Evolutionary conservation across 2,329 filamentous ascomycete genomes (phyloP), one percentile per base, ranked within the genome.

Genomic region (Dothideomycetes sp.): DNA sequence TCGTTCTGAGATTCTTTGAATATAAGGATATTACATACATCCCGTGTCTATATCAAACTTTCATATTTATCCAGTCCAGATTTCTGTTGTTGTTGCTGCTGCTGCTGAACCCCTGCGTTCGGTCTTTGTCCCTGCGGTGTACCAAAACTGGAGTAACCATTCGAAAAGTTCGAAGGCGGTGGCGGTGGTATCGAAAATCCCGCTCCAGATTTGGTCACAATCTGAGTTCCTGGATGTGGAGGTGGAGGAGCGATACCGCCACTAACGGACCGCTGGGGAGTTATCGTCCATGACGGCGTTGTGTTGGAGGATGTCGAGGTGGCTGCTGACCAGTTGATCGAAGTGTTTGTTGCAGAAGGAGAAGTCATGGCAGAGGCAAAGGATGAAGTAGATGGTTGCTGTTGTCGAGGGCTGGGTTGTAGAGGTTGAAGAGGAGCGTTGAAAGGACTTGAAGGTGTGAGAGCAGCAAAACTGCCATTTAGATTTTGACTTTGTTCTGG

Each of bases 21-120:
- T n/a, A n/a, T n/a, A n/a, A n/a, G n/a, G n/a, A n/a, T n/a, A n/a
- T n/a, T n/a, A n/a, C n/a, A n/a, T n/a, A n/a, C n/a, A n/a, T n/a
- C n/a, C n/a, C n/a, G n/a, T n/a, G n/a, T n/a, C n/a, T n/a, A n/a
- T n/a, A 40, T 40, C 29, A 83, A 56, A 62, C 79, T 82, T 58
- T 79, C 73, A 49, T 82, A 83, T 61, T 78, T 79, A 59, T 80
- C 77, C 60, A 82, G 63, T 0, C 78, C 76, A 4, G 22, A 7
- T 3, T 17, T 22, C 9, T 17, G 8, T 17, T 45, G 34, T 37
- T 52, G 50, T 46, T 56, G 51, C 46, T 55, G 61, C 25, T 55
- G 53, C 45, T 52, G 50, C 41, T 55, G 50, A n/a, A n/a, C n/a
- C n/a, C n/a, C n/a, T 36, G 41, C 41, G 13, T 27, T 27, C 18